These are phyloP conservation scores for Flammula alnicola DNA, from an alignment of 1,284 basidiomycete species.

Conservation along the genomic window DNA sequence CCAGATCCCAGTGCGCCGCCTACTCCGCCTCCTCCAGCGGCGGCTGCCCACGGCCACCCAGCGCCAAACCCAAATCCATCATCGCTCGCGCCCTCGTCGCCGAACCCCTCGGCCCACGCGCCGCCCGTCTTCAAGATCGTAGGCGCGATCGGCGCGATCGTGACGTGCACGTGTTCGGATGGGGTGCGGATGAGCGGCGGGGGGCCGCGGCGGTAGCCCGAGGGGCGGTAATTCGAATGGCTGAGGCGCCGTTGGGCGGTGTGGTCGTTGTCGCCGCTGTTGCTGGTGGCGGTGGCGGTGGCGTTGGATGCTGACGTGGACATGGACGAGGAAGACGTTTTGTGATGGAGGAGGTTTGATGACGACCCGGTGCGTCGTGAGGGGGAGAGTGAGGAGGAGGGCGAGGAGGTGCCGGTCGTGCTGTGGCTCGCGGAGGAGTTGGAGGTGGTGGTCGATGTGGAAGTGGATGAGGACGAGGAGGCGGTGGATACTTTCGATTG, in stretches of 20 bases:
- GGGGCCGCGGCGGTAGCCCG: constrained; percentile 20
- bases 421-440: constrained; percentile 29
- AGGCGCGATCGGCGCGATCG: constrained; percentile 94
- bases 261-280: not conserved
- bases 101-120: constrained; percentile 42
- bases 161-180: constrained; percentile 61
- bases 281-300: constrained; percentile 43
- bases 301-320: constrained; percentile 39
- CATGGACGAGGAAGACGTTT: constrained; percentile 13
- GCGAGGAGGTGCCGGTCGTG: constrained; percentile 29
- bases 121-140: constrained; percentile 87
- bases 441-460: constrained; percentile 34
- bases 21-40: constrained; percentile 1
- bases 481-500: constrained; percentile 43
- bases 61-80: constrained; percentile 28
- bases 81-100: constrained; percentile 38
- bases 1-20: constrained; percentile 4
- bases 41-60: constrained; percentile 2
- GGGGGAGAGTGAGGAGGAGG: constrained; percentile 27
- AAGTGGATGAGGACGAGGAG: constrained; percentile 43
- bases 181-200: constrained; percentile 41
- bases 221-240: too few relatives aligned
- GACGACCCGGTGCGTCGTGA: constrained; percentile 11
- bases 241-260: constrained; percentile 8
- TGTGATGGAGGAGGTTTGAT: not conserved